Base-by-base conservation (phyloP, 805 yeast genomes). In the Maudiozyma turicensis region DNA sequence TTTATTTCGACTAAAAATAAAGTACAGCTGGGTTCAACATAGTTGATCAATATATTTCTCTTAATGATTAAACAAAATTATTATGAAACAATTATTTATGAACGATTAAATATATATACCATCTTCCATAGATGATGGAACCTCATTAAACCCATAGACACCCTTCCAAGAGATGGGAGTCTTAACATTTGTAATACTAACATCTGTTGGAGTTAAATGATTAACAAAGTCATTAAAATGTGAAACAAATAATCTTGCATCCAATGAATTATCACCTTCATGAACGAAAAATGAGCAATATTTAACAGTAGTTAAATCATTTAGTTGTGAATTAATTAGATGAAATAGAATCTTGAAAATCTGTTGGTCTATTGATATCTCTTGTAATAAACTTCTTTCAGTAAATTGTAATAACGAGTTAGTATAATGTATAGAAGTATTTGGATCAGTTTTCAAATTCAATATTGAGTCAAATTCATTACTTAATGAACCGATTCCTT, bases 181-280 rank as follows among this genome's bases (percentile, higher is more conserved):
- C 8, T 62, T 54, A 76, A 81, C 77, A 6, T 37, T 31, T 42
- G 37, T 14, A 56, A 53, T 41, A 8, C 14, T 15, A 2, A 13
- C 20, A 15, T 8, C 28, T 14, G n/a, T 14, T 3, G 35, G 11
- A 14, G 30, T 14, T 14, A 8, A 8, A 5, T 10, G 28, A 15
- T 34, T 26, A 10, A 46, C 33, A 20, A 46, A 46, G 37, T 46
- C 48, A 15, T 15, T 30, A 34, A 62, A 50, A 31, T 53, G 50
- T 37, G 56, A 54, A 43, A 61, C 57, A 6, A 61, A 54, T 15
- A 54, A 48, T 33, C 50, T 52, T 10, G 95, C 93, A 63, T 89
- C 96, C 20, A 65, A 60, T 31, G 82, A 76, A 63, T 91, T 91
- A 64, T 90, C 97, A 34, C 98, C 97, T 63, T 90, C 97, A 64